These are phyloP conservation scores for Candida rishiriensis DNA, from an alignment of 805 yeast species.

Conservation along the genomic window DNA sequence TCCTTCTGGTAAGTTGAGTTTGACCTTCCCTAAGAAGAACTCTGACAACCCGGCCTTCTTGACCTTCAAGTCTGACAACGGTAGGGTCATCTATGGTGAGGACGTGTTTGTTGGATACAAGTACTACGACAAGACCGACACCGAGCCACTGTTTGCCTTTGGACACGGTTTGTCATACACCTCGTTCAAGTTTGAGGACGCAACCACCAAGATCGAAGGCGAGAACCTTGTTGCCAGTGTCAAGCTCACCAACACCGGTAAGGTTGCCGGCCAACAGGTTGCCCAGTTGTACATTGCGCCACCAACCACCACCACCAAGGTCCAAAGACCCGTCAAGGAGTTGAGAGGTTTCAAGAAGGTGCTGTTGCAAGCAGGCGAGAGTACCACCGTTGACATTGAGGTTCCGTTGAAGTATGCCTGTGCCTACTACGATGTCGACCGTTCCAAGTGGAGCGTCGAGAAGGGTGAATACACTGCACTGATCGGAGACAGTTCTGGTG, in stretches of 20 bases:
- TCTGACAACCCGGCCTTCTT: constrained; percentile 56
- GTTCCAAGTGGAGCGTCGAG: constrained; percentile 47
- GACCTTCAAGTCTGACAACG: constrained; percentile 47
- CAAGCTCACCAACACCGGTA: constrained; percentile 45
- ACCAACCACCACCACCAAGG: constrained; percentile 30
- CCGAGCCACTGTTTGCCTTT: constrained; percentile 51
- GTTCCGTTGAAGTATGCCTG: constrained; percentile 45
- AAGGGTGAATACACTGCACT: constrained; percentile 45
- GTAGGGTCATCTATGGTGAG: constrained; percentile 57
- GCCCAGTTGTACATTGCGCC: constrained; percentile 48
- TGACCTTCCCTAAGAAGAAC: constrained; percentile 48
- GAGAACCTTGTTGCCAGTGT: constrained; percentile 29
- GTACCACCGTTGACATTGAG: constrained; percentile 33
- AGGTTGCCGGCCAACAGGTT: constrained; percentile 46
- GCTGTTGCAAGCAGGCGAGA: constrained; percentile 39
- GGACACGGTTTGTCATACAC: constrained; percentile 64
- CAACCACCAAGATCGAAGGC: constrained; percentile 29
- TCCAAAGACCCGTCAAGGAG: constrained; percentile 51
- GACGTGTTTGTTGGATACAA: constrained; percentile 63
- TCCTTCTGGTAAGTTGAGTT: constrained; percentile 56
- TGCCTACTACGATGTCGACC: constrained; percentile 49
- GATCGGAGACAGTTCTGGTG: constrained; percentile 36
- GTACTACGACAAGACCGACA: constrained; percentile 49
- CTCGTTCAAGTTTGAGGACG: constrained; percentile 37
- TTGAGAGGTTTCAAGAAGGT: constrained; percentile 55